phyloP scores from a whole-genome alignment of 345 rosid species.

The Pistacia integerrima region DNA sequence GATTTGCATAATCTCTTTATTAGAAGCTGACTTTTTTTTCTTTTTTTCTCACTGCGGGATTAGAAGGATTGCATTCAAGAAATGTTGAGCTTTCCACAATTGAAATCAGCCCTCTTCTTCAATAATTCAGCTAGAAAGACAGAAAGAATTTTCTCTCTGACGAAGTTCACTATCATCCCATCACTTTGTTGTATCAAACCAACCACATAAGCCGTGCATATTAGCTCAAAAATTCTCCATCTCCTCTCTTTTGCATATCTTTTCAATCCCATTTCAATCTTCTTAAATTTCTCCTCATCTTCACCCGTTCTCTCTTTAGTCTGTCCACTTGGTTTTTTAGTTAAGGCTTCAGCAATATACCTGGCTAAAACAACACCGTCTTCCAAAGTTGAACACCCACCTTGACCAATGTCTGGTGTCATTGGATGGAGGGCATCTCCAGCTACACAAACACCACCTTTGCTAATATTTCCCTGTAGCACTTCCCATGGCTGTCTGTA shows the following conservation, averaged over 20 bases:
- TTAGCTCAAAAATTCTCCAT: constrained; percentile 42
- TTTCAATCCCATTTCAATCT: constrained; percentile 30
- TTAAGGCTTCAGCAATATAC: constrained; percentile 26
- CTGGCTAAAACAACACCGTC: constrained; percentile 40
- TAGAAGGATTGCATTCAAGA: constrained; percentile 16
- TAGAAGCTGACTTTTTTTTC: too few relatives aligned
- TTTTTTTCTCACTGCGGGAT: too few relatives aligned
- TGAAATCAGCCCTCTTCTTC: constrained; percentile 26
- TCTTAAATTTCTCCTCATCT: constrained; percentile 15
- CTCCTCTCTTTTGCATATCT: constrained; percentile 32
- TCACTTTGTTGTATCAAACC: constrained; percentile 31
- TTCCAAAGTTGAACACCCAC: constrained; percentile 36
- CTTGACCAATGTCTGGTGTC: constrained; percentile 66
- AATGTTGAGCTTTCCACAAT: constrained; percentile 30
- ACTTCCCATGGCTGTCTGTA: constrained; percentile 63
- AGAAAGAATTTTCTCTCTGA: constrained; percentile 23
- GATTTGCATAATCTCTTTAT: too few relatives aligned
- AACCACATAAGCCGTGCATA: constrained; percentile 26
- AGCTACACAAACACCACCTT: constrained; percentile 59
- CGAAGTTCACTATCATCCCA: constrained; percentile 15
- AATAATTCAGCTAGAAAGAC: constrained; percentile 2
- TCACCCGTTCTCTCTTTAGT: constrained; percentile 5
- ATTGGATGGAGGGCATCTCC: constrained; percentile 81
- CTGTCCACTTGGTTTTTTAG: not conserved
- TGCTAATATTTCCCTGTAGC: constrained; percentile 55